Percentiles rank a stretch among this genome's conserved stretches.
Conservation (phyloP, 148 eudicot genomes). For the Vaccinium myrtillus region DNA sequence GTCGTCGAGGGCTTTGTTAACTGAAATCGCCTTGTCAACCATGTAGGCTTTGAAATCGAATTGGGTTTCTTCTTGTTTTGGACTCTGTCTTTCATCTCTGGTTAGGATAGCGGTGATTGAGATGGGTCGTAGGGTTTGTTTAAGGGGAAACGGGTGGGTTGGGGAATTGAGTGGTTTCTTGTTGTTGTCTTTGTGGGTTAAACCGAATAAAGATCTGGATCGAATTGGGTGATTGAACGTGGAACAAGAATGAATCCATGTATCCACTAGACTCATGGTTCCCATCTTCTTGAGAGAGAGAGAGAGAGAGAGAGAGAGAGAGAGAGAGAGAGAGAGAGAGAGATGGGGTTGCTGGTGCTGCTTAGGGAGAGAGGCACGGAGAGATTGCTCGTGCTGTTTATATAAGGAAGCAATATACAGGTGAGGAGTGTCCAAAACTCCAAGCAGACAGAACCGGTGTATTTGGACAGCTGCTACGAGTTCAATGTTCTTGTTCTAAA, state of each 20-base stretch:
- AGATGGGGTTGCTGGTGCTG: too few relatives aligned
- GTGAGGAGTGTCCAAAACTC: too few relatives aligned
- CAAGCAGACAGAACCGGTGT: too few relatives aligned
- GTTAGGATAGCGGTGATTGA: constrained; percentile 21
- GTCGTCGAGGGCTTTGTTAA: constrained; percentile 41
- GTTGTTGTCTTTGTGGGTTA: constrained; percentile 8
- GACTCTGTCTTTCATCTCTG: constrained; percentile 14
- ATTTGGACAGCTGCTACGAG: too few relatives aligned
- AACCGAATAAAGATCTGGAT: constrained; percentile 18
- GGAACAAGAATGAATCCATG: constrained; percentile 29
- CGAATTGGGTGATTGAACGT: constrained; percentile 15
- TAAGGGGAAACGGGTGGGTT: neutral
- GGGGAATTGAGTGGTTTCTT: constrained; percentile 11
- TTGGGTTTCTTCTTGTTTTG: constrained; percentile 10
- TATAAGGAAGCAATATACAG: too few relatives aligned
- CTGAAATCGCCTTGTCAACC: constrained; percentile 25
- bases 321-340: neutral
- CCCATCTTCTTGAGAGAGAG: constrained; percentile 15
- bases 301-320: constrained; percentile 5
- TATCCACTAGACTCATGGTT: constrained; percentile 32
- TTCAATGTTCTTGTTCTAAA: too few relatives aligned
- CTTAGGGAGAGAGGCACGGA: too few relatives aligned
- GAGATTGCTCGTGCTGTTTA: too few relatives aligned
- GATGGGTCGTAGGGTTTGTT: neutral
- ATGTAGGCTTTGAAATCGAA: constrained; percentile 39